Conservation (phyloP, 176 grass and related monocot species). For the Dendrocalamus sinicus region DNA sequence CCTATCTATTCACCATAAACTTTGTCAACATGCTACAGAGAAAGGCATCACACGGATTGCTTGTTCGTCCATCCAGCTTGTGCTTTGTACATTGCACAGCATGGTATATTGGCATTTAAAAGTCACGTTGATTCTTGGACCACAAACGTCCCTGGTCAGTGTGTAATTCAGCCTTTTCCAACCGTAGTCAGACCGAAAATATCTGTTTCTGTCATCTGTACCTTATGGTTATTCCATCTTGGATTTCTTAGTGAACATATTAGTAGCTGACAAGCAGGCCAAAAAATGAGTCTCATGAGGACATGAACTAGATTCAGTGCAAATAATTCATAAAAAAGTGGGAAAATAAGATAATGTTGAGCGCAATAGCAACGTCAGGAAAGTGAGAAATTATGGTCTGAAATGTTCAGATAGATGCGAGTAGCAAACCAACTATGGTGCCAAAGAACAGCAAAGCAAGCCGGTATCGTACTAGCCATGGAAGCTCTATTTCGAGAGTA, state of each 20-base stretch:
- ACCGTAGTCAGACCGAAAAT: slow-evolving; percentile 15
- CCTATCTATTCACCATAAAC: neutral
- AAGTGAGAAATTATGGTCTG: neutral
- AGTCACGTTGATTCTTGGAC: neutral
- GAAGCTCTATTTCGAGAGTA: slow-evolving; percentile 63
- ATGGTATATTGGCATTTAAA: neutral
- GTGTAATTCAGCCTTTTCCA: slow-evolving; percentile 12
- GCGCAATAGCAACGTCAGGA: neutral
- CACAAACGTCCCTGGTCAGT: slow-evolving; percentile 18
- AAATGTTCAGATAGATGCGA: slow-evolving; percentile 16
- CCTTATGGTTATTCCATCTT: slow-evolving; percentile 43
- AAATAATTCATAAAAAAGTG: neutral
- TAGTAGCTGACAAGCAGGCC: slow-evolving; percentile 27
- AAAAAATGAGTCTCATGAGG: neutral
- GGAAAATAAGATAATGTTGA: neutral
- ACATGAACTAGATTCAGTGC: neutral
- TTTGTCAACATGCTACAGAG: slow-evolving; percentile 25
- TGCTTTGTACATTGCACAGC: slow-evolving; percentile 29
- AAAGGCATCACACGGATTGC: neutral
- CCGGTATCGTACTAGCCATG: slow-evolving; percentile 61
- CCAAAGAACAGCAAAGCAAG: slow-evolving; percentile 63
- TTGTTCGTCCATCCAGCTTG: neutral
- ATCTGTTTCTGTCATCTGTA: neutral
- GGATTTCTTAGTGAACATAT: slow-evolving; percentile 26
- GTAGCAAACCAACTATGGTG: slow-evolving; percentile 57